Evolutionary conservation across 2,329 filamentous ascomycete genomes (phyloP).

Genomic region (Fusarium falciforme): DNA sequence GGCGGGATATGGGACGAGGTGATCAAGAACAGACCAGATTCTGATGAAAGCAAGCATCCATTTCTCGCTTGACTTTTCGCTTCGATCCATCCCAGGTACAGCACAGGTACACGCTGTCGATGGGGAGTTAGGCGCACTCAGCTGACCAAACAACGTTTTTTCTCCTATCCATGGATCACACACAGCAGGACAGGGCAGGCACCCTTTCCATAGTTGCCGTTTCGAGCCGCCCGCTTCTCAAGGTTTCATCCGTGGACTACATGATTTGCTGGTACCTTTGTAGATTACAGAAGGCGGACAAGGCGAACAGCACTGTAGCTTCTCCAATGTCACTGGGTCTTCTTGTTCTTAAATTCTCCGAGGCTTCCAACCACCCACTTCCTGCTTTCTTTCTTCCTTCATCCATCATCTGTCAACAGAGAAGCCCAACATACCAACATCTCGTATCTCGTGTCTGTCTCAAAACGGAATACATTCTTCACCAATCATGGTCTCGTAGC

Average conservation of each 20-base stretch:
- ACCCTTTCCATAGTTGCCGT: slow-evolving; percentile 1
- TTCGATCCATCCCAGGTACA: background rate
- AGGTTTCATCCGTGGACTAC: slow-evolving; percentile 1
- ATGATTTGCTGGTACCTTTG: slow-evolving; percentile 4
- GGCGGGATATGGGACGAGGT: slow-evolving; percentile 3
- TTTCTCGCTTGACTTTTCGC: background rate
- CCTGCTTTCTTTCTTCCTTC: background rate
- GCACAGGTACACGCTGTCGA: background rate
- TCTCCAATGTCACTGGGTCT: background rate
- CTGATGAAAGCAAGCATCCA: background rate
- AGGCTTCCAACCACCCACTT: background rate
- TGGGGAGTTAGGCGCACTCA: background rate
- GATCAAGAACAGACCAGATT: background rate
- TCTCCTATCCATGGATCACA: background rate
- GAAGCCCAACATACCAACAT: slow-evolving; percentile 11
- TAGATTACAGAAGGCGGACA: background rate
- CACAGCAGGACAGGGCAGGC: background rate
- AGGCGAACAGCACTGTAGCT: background rate
- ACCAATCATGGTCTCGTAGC: slow-evolving; percentile 31
- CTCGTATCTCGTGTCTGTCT: slow-evolving; percentile 3
- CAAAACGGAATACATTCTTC: background rate
- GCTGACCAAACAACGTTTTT: background rate
- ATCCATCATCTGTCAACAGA: background rate
- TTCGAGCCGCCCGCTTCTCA: slow-evolving; percentile 28
- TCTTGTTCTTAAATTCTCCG: slow-evolving; percentile 8